phyloP scores from a whole-genome alignment of 2,329 filamentous ascomycete genomes.

The Shiraia bambusicola region DNA sequence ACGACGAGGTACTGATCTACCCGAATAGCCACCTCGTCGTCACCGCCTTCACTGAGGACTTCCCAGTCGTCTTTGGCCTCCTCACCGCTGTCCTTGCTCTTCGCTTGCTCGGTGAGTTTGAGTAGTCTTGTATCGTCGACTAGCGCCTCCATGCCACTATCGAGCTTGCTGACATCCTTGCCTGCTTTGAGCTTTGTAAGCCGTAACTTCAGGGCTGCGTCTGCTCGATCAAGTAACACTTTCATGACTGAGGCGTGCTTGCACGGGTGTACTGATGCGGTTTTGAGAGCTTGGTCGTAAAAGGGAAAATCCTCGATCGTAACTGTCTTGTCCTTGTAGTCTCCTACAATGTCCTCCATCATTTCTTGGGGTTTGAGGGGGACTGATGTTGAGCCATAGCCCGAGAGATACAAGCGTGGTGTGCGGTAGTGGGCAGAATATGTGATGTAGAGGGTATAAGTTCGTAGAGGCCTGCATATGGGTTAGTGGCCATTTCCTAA shows the following conservation, averaged over 20 bases:
- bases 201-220: slow-evolving; percentile 86
- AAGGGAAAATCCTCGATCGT: slow-evolving; percentile 97
- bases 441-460: slow-evolving; percentile 98
- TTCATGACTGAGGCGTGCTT: slow-evolving; percentile 99
- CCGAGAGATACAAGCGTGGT: slow-evolving; percentile 90
- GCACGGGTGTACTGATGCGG: slow-evolving; percentile 95
- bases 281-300: slow-evolving; percentile 88
- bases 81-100: slow-evolving; percentile 44
- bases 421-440: slow-evolving; percentile 97
- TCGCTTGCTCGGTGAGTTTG: slow-evolving; percentile 56
- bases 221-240: slow-evolving; percentile 89
- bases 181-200: slow-evolving; percentile 74
- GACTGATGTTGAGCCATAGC: slow-evolving; percentile 77
- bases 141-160: slow-evolving; percentile 76
- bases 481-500: slow-evolving; percentile 17
- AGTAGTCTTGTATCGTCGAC: slow-evolving; percentile 74
- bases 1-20: slow-evolving; percentile 89
- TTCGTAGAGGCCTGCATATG: slow-evolving; percentile 69
- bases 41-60: slow-evolving; percentile 57
- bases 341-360: slow-evolving; percentile 96
- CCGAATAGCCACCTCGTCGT: slow-evolving; percentile 77
- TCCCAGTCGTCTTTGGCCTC: slow-evolving; percentile 61
- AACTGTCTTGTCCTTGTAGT: slow-evolving; percentile 98
- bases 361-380: slow-evolving; percentile 80
- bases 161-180: slow-evolving; percentile 55